phyloP scores from a whole-genome alignment of 805 yeast genomes.

The Teunomyces cretensis region DNA sequence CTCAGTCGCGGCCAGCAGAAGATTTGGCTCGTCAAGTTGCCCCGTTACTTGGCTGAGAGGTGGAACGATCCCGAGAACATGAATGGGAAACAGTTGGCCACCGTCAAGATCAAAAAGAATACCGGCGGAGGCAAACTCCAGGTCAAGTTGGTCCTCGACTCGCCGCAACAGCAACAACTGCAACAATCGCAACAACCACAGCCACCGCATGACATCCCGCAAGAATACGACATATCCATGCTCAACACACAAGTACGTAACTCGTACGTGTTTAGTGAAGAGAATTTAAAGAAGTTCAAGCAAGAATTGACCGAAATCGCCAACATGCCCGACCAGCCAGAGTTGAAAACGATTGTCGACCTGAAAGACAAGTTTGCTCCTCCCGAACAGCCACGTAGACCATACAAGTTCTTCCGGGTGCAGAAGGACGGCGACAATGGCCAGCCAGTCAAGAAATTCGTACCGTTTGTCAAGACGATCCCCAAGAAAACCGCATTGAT shows the following conservation, averaged over 20 bases:
- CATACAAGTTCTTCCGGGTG: constrained; percentile 27
- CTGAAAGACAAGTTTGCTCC: constrained; percentile 15
- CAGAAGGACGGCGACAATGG: constrained; percentile 28
- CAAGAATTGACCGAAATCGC: constrained; percentile 52
- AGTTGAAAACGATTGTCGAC: constrained; percentile 36
- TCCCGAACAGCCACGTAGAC: constrained; percentile 11
- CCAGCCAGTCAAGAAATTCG: constrained; percentile 39
- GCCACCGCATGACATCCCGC: constrained; percentile 53
- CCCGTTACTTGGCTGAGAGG: constrained; percentile 77
- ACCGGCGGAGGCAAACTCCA: constrained; percentile 31
- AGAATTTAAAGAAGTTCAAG: constrained; percentile 63
- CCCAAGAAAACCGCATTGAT: constrained; percentile 83
- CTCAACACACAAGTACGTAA: constrained; percentile 80
- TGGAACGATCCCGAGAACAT: constrained; percentile 66
- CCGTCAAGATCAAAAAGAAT: constrained; percentile 68
- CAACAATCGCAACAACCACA: no score
- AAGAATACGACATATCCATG: constrained; percentile 76
- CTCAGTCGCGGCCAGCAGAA: constrained; percentile 61
- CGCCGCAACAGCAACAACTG: constrained; percentile 22
- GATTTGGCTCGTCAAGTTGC: constrained; percentile 90
- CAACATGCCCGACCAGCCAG: constrained; percentile 54
- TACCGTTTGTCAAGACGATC: constrained; percentile 84
- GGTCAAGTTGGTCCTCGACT: constrained; percentile 58
- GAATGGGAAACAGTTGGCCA: constrained; percentile 77
- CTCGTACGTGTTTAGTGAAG: constrained; percentile 85